Conservation (phyloP, 306 rosid genomes). For the Quercus ilex region DNA sequence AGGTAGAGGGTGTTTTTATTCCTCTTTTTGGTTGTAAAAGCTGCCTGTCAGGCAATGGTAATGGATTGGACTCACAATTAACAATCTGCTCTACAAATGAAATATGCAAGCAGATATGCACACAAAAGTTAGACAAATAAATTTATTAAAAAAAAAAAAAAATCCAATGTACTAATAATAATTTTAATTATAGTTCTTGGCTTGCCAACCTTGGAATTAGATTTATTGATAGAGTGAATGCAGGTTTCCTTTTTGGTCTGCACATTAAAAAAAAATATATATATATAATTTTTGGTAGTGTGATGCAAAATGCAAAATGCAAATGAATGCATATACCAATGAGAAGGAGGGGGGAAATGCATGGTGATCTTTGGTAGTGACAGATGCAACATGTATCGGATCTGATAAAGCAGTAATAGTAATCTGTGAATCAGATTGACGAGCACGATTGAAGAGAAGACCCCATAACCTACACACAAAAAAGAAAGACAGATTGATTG, state of each 20-base stretch:
- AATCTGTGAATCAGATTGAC: not conserved
- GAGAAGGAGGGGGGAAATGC: not conserved
- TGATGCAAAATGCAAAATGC: too few species aligned
- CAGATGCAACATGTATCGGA: not conserved
- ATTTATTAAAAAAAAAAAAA: not conserved
- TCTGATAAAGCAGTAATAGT: not conserved
- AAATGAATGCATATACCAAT: not conserved
- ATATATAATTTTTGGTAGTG: not conserved
- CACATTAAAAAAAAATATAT: not conserved
- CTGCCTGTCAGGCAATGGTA: conserved; percentile 11
- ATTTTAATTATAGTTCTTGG: not conserved
- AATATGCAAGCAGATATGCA: not conserved
- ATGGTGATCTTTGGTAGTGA: not conserved
- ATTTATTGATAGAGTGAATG: not conserved
- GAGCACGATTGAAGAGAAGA: not conserved
- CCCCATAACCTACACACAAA: conserved; percentile 24
- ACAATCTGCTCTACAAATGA: conserved; percentile 16
- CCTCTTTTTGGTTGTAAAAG: not conserved
- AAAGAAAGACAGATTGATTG: not conserved
- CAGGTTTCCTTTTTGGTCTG: not conserved
- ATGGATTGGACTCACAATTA: not conserved
- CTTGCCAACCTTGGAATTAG: conserved; percentile 19
- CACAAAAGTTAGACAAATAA: not conserved
- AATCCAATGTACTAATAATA: not conserved
- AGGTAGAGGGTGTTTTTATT: not conserved